Percentiles rank a stretch among this genome's conserved stretches.
phyloP scores from a whole-genome alignment of 2,329 filamentous ascomycete genomes.

The Neocatenulostroma microsporum region DNA sequence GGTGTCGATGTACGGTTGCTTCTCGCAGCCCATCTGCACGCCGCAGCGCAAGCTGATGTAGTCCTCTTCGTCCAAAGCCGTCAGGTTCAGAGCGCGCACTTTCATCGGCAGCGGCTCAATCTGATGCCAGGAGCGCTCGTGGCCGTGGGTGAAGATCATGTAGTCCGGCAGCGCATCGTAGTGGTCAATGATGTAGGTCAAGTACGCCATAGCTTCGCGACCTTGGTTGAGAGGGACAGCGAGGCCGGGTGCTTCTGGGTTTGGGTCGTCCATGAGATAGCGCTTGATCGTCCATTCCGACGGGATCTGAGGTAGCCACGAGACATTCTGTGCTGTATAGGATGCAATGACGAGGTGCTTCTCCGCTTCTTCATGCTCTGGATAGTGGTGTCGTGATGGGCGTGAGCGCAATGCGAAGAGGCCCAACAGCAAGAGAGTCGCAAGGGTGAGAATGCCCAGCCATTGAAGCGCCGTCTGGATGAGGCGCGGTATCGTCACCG shows the following conservation, averaged over 20 bases:
- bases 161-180: slow-evolving; percentile 29
- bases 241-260: slow-evolving; percentile 16
- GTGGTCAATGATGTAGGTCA: slow-evolving; percentile 41
- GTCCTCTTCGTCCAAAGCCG: slow-evolving; percentile 33
- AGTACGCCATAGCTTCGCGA: slow-evolving; percentile 40
- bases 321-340: slow-evolving; percentile 2
- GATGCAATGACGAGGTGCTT: slow-evolving; percentile 4
- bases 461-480: too few species aligned
- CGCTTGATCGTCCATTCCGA: neutral
- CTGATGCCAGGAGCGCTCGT: slow-evolving; percentile 20
- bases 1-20: slow-evolving; percentile 24
- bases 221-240: slow-evolving; percentile 41
- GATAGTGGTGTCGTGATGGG: neutral
- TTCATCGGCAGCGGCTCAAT: neutral
- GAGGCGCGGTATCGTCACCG: too few species aligned
- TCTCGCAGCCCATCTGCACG: slow-evolving; percentile 39
- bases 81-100: slow-evolving; percentile 29
- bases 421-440: neutral
- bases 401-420: neutral
- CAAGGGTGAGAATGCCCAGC: neutral
- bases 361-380: neutral
- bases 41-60: slow-evolving; percentile 47
- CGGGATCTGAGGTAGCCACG: neutral
- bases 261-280: slow-evolving; percentile 4
- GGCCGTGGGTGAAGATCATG: slow-evolving; percentile 22